Evolutionary conservation across 306 rosid genomes (phyloP), one percentile per base, ranked within the genome.

Genomic region (Lablab purpureus): DNA sequence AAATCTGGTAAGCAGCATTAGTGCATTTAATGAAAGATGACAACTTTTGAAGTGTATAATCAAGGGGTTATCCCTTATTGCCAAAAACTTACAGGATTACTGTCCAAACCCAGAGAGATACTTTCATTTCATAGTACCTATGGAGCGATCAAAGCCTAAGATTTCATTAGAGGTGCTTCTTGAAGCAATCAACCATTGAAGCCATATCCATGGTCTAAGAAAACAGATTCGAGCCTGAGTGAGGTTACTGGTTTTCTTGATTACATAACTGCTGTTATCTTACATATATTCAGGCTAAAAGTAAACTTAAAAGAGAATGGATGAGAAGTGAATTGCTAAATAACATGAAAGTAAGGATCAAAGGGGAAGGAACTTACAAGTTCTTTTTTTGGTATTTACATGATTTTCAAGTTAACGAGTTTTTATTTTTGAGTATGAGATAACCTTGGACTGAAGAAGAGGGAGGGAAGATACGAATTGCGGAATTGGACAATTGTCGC

Each of bases 81-180:
- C 18, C 3, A 36, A 28, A 59, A 45, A 55, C 34, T 22, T 81
- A 71, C 84, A 91, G 95, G 91, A 76, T 79, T 70, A 87, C 81
- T 86, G 93, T 84, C 84, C 89, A 41, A 84, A 86, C 47, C 89
- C 91, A n/a, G 76, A 85, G 76, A 80, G 71, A 77, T 94, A 88
- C 82, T 50, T 36, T 73, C 86, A 90, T 79, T 78, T 72, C 78
- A 79, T 71, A 3, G 55, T 63, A 52, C 92, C 90, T 47, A 52
- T 93, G 84, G 63, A 75, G 58, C 74, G 70, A 13, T 90, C 97
- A 50, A 80, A 81, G 76, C 84, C 91, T 71, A 59, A 32, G 80
- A 71, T 87, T 36, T 64, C 89, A 7, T 3, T 74, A 15, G 87
- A 87, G 74, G 75, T 72, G 64, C 84, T 85, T 73, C 80, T 89